Base-by-base conservation (phyloP, 2,329 filamentous ascomycete genomes). In the Clonostachys rosea region DNA sequence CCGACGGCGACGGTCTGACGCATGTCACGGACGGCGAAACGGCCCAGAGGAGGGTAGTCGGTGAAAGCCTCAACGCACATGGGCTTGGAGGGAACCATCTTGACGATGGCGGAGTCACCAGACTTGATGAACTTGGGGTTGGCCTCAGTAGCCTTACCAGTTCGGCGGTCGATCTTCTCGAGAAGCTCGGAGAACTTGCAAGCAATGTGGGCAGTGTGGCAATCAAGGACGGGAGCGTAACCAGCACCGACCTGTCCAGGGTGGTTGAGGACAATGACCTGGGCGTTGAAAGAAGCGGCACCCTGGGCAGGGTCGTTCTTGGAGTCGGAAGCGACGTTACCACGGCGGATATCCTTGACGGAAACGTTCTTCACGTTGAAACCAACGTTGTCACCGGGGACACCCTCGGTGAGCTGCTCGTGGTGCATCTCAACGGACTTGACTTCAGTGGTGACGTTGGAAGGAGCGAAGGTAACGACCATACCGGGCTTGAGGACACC, bases 291-390 rank as follows among this genome's bases (percentile, higher is more conserved):
- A 68, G 87, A 91, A 67, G 92, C 91, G 68, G 83, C 84, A 68
- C 82, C 94, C 71, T 78, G 72, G 59, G 94, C 90, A 66, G 94
- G 94, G 81, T 99, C 94, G 83, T 95, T 95, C 91, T 99, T 99
- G 85, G 89, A 92, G 90, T 99, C 94, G 90, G 91, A 90, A 68
- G 89, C 89, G 66, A 99, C 94, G 87, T 99, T 97, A 71, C 94
- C 94, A 95, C 94, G 94, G 79, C 94, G 94, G 71, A 99, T 96
- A 76, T 99, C 94, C 91, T 99, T 99, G 81, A 99, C 94, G 76
- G 94, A 97, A 69, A 99, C 94, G 94, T 99, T 99, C 91, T 99
- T 99, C 81, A 99, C 92, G 89, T 99, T 99, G 91, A 99, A 99
- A 67, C 94, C 94, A 75, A 99, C 94, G 84, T 99, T 99, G 89